Percentiles rank a stretch among this genome's conserved stretches.
phyloP scores from a whole-genome alignment of 345 rosid species.

The Ailanthus altissimus region DNA sequence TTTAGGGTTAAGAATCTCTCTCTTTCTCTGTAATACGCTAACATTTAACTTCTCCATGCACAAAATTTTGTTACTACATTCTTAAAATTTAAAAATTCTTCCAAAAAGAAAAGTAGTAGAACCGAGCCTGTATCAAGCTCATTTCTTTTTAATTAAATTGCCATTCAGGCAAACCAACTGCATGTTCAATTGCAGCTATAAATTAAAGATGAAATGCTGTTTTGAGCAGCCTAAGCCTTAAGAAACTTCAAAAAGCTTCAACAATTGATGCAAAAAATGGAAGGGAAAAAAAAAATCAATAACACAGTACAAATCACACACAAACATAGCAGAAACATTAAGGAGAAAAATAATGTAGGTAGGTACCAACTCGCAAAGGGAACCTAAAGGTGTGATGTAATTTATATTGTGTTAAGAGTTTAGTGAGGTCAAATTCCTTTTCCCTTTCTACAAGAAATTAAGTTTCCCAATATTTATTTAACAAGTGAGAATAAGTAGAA shows the following conservation, averaged over 20 bases:
- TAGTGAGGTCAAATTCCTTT: neutral
- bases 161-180: neutral
- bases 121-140: neutral
- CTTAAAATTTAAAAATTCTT: too few relatives aligned
- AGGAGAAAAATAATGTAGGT: neutral
- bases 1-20: too few relatives aligned
- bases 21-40: too few relatives aligned
- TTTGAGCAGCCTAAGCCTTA: neutral
- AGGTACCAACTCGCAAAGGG: neutral
- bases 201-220: neutral
- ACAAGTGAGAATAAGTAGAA: neutral
- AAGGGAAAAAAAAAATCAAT: neutral
- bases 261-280: neutral
- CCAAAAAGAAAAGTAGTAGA: too few relatives aligned
- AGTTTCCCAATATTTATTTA: neutral
- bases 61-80: neutral
- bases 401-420: neutral
- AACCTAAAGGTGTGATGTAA: neutral
- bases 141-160: too few relatives aligned
- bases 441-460: too few relatives aligned
- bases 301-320: neutral
- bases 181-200: neutral
- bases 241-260: neutral
- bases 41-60: neutral
- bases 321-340: neutral